These are phyloP conservation scores for Eutypella sp. DNA, from an alignment of 2,329 filamentous ascomycete species.

Conservation along the genomic window DNA sequence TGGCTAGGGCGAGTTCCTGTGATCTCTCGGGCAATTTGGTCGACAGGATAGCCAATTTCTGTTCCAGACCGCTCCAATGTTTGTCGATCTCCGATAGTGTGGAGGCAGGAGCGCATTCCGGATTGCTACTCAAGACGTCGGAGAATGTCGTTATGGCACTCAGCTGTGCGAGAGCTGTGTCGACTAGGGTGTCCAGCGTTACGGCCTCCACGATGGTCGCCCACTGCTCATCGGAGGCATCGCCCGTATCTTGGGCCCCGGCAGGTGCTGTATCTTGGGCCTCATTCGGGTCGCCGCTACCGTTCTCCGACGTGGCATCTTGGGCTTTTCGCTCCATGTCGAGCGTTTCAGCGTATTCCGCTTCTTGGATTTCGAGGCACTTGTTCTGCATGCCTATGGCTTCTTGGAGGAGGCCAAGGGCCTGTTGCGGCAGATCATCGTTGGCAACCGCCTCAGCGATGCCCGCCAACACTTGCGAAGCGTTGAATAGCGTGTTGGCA, in stretches of 20 bases:
- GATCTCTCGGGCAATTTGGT: slow-evolving; percentile 10
- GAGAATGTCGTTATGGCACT: slow-evolving; percentile 48
- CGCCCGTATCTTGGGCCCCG: slow-evolving; percentile 10
- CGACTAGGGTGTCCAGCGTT: slow-evolving; percentile 59
- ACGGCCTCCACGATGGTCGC: slow-evolving; percentile 63
- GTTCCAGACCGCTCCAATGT: slow-evolving; percentile 46
- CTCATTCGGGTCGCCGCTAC: background rate
- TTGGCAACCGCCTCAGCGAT: slow-evolving; percentile 57
- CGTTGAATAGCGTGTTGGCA: slow-evolving; percentile 66
- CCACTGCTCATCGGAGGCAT: slow-evolving; percentile 51
- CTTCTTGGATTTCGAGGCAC: slow-evolving; percentile 50
- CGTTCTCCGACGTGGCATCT: slow-evolving; percentile 25
- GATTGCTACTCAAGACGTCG: slow-evolving; percentile 38
- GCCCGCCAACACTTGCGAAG: slow-evolving; percentile 62
- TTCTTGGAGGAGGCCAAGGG: slow-evolving; percentile 33
- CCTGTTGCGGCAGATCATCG: slow-evolving; percentile 37
- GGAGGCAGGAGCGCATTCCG: slow-evolving; percentile 23
- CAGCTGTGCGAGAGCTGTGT: slow-evolving; percentile 62
- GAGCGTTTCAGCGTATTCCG: slow-evolving; percentile 22
- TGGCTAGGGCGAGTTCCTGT: slow-evolving; percentile 23
- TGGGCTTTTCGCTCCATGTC: slow-evolving; percentile 27
- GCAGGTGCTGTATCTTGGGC: slow-evolving; percentile 1
- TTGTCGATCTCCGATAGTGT: slow-evolving; percentile 54
- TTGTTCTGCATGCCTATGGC: slow-evolving; percentile 24
- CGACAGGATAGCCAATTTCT: slow-evolving; percentile 24